phyloP scores from a whole-genome alignment of 805 yeast genomes.

The Hanseniaspora vineae region DNA sequence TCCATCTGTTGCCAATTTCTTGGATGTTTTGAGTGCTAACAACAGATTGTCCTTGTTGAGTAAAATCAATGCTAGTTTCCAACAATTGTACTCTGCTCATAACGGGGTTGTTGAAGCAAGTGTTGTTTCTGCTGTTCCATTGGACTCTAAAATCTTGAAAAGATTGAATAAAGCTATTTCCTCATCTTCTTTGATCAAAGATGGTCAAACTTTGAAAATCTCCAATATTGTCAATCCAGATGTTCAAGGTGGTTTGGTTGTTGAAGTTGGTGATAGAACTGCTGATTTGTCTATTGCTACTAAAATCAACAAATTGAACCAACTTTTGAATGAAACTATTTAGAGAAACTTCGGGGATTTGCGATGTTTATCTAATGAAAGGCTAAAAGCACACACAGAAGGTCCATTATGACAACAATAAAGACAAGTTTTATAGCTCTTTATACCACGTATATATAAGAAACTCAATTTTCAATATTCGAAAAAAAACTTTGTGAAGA shows the following conservation, averaged over 20 bases:
- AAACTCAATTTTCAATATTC: no score
- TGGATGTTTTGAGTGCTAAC: conserved; percentile 82
- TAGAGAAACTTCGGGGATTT: no score
- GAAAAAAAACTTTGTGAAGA: no score
- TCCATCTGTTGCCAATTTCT: conserved; percentile 63
- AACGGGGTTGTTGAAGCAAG: conserved; percentile 88
- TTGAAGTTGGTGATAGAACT: conserved; percentile 93
- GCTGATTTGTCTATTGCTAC: conserved; percentile 82
- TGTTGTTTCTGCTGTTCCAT: conserved; percentile 74
- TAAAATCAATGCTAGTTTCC: conserved; percentile 56
- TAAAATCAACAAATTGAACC: conserved; percentile 81
- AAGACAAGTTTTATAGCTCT: no score
- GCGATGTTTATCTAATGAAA: no score
- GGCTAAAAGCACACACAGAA: background rate
- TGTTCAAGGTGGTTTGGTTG: conserved; percentile 89
- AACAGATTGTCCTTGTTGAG: conserved; percentile 71
- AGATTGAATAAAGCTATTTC: conserved; percentile 70
- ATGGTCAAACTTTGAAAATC: conserved; percentile 74
- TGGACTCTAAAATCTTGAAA: conserved; percentile 67
- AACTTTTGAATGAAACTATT: conserved; percentile 73
- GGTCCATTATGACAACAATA: no score
- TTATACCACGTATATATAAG: no score
- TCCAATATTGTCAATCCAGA: conserved; percentile 77
- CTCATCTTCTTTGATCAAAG: conserved; percentile 70
- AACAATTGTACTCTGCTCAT: conserved; percentile 72